These are phyloP conservation scores for Cyclospora cayetanensis DNA, from an alignment of 169 alveolate genomes.

Conservation along the genomic window DNA sequence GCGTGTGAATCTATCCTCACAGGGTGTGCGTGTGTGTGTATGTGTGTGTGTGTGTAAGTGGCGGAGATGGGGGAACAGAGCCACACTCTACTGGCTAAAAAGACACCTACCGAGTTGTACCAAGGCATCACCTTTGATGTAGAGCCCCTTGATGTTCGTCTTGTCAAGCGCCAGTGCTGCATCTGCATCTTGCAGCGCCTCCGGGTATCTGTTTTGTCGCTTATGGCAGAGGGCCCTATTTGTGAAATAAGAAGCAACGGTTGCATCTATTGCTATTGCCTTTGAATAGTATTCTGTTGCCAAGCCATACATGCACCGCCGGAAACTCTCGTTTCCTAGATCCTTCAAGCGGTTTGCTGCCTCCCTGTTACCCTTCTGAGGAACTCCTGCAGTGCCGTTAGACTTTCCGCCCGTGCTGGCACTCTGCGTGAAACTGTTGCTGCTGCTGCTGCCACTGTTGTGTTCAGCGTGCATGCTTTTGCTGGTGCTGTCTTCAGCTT, in stretches of 20 bases:
- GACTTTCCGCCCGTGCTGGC: not conserved
- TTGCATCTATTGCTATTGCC: slow-evolving; percentile 82
- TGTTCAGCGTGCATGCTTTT: not conserved
- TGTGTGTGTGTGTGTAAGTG: too few relatives aligned
- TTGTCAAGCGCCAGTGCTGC: slow-evolving; percentile 84
- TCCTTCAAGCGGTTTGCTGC: slow-evolving; percentile 66
- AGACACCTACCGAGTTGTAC: slow-evolving; percentile 83
- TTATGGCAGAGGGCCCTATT: slow-evolving; percentile 88
- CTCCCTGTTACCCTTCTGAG: slow-evolving; percentile 34
- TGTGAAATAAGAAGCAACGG: slow-evolving; percentile 84
- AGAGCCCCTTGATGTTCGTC: slow-evolving; percentile 86
- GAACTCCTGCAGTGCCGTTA: not conserved
- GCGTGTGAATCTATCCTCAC: not conserved
- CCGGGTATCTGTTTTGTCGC: slow-evolving; percentile 80
- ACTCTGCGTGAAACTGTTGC: not conserved
- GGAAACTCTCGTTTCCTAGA: slow-evolving; percentile 85
- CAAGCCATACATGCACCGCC: slow-evolving; percentile 84
- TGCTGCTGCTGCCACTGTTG: slow-evolving; percentile 27
- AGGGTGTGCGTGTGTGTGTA: too few relatives aligned
- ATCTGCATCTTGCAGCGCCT: slow-evolving; percentile 83
- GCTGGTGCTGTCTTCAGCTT: not conserved
- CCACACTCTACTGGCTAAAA: not conserved
- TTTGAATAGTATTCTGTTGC: slow-evolving; percentile 87
- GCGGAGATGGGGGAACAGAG: too few relatives aligned
- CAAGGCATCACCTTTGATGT: slow-evolving; percentile 85